Evolutionary conservation across 1,139 yeast species (phyloP).

Genomic region (Magnusiomyces starmeri): DNA sequence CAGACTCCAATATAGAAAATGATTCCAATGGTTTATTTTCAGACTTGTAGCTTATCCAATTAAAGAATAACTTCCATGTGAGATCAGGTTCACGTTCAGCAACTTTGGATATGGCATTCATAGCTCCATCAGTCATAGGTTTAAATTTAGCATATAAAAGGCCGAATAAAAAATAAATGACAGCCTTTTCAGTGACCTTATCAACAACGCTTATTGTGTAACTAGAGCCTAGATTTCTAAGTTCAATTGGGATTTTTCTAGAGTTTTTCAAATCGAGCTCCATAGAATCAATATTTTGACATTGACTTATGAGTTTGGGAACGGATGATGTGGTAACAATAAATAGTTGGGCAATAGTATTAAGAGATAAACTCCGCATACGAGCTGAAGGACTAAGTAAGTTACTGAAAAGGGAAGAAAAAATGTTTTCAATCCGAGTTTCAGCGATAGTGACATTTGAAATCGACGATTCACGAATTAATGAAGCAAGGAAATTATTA

Average conservation of each 20-base stretch:
- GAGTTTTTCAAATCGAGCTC: slow-evolving; percentile 65
- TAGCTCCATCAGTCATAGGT: slow-evolving; percentile 77
- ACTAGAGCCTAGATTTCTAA: slow-evolving; percentile 51
- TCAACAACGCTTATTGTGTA: slow-evolving; percentile 37
- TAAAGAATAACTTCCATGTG: slow-evolving; percentile 52
- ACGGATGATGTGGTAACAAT: slow-evolving; percentile 28
- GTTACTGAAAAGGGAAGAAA: slow-evolving; percentile 30
- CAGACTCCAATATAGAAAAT: slow-evolving; percentile 13
- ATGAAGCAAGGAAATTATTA: slow-evolving; percentile 10
- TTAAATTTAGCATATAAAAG: slow-evolving; percentile 67
- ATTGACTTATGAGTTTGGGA: slow-evolving; percentile 36
- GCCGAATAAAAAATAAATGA: slow-evolving; percentile 62
- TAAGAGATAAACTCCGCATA: slow-evolving; percentile 43
- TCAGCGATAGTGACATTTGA: slow-evolving; percentile 6
- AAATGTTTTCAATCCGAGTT: not conserved
- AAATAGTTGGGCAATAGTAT: slow-evolving; percentile 35
- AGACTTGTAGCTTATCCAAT: slow-evolving; percentile 31
- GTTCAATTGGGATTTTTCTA: slow-evolving; percentile 66
- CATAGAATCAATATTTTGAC: slow-evolving; percentile 56
- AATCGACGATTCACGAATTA: slow-evolving; percentile 9
- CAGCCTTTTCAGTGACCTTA: slow-evolving; percentile 36
- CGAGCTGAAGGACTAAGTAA: slow-evolving; percentile 42
- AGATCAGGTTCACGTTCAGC: slow-evolving; percentile 39
- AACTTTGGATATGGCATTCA: slow-evolving; percentile 49
- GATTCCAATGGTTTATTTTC: slow-evolving; percentile 4